A percentile compares a stretch with the other conserved stretches of the same genome.
Conservation (phyloP, 768 basidiomycete genomes). For the Kwoniella dendrophila region DNA sequence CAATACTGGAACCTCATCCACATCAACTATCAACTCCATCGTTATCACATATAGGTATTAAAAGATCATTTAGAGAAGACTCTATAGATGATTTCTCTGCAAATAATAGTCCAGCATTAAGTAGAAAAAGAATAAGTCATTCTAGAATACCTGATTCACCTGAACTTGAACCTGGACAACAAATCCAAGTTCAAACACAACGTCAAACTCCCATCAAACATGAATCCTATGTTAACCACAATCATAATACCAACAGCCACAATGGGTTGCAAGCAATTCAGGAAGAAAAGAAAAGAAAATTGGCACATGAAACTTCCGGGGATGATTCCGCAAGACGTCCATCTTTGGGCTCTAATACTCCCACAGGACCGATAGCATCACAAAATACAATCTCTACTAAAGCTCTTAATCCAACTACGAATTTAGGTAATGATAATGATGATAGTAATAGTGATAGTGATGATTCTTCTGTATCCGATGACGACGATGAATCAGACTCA, state of each 20-base stretch:
- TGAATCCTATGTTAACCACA: background rate
- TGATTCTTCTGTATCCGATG: slow-evolving; percentile 10
- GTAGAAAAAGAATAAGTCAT: slow-evolving; percentile 20
- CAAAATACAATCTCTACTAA: background rate
- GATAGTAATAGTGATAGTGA: slow-evolving; percentile 7
- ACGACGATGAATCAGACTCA: slow-evolving; percentile 34
- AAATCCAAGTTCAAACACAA: background rate
- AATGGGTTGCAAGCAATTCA: slow-evolving; percentile 55
- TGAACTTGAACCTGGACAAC: background rate
- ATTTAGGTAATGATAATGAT: too few relatives aligned
- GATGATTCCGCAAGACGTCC: too few relatives aligned
- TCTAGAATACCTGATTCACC: slow-evolving; percentile 22
- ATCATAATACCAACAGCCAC: background rate
- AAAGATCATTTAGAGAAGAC: slow-evolving; percentile 32
- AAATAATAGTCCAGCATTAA: background rate
- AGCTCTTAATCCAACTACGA: background rate
- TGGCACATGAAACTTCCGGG: too few relatives aligned
- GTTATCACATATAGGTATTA: slow-evolving; percentile 20
- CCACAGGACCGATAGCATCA: too few relatives aligned
- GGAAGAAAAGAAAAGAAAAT: slow-evolving; percentile 82
- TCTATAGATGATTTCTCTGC: slow-evolving; percentile 16
- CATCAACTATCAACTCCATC: slow-evolving; percentile 9
- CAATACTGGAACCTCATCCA: background rate
- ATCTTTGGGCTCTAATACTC: too few relatives aligned
- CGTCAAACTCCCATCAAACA: slow-evolving; percentile 7